These are phyloP conservation scores for Punica granatum DNA, from an alignment of 345 rosid genomes.

Conservation along the genomic window DNA sequence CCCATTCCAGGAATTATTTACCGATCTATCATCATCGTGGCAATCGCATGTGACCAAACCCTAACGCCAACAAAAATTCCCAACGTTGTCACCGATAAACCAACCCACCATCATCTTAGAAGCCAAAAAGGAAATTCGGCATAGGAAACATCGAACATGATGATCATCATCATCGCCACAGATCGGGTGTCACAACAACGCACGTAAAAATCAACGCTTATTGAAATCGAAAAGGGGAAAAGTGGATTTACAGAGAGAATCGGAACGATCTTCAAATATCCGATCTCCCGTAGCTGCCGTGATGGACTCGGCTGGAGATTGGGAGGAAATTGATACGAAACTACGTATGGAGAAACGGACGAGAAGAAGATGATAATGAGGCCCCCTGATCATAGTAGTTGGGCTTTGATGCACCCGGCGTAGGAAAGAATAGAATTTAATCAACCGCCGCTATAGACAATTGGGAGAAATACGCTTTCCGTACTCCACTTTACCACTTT, in stretches of 20 bases:
- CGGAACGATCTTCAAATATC: background rate
- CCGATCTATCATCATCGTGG: background rate
- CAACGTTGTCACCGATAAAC: background rate
- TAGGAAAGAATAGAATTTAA: background rate
- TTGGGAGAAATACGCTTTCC: too few relatives aligned
- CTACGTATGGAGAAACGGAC: background rate
- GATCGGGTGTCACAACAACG: background rate
- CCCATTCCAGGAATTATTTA: background rate
- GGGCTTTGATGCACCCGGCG: background rate
- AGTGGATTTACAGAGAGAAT: constrained; percentile 4
- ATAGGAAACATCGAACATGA: background rate
- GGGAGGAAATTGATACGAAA: constrained; percentile 8
- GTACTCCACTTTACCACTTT: too few relatives aligned
- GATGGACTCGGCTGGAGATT: background rate
- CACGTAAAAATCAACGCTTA: background rate
- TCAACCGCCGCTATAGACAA: background rate
- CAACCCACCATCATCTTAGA: background rate
- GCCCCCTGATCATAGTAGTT: background rate
- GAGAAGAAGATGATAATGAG: background rate
- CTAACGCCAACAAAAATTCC: constrained; percentile 7
- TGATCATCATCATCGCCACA: constrained; percentile 1
- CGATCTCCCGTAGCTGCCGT: background rate
- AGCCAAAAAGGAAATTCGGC: background rate
- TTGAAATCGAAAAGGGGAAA: background rate
- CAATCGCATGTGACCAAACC: constrained; percentile 2